Percentiles rank a stretch among this genome's conserved stretches.
Evolutionary conservation across 352 stramenopile species (phyloP).

Genomic region (Phytophthora megakarya): DNA sequence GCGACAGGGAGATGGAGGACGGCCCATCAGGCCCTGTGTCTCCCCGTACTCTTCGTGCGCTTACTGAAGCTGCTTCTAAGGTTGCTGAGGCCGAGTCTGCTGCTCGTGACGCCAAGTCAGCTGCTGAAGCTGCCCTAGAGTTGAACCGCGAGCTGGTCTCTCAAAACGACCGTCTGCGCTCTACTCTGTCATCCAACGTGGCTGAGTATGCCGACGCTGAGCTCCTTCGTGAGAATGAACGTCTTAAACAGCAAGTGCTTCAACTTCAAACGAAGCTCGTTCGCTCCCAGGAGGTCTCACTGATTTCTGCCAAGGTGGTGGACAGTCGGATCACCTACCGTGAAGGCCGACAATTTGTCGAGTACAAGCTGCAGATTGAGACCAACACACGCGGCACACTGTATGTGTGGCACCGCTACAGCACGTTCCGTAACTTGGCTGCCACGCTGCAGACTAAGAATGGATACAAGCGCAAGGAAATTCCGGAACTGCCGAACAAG

Average conservation of each 20-base stretch:
- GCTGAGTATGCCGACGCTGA: slow-evolving; percentile 72
- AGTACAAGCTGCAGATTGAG: slow-evolving; percentile 81
- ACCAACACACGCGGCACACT: slow-evolving; percentile 70
- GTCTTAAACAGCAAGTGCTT: slow-evolving; percentile 70
- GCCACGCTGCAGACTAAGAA: slow-evolving; percentile 79
- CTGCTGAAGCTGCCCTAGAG: slow-evolving; percentile 60
- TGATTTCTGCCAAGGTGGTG: slow-evolving; percentile 74
- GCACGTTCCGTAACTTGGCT: slow-evolving; percentile 77
- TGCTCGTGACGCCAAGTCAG: slow-evolving; percentile 72
- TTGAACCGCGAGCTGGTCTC: slow-evolving; percentile 63
- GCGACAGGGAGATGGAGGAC: slow-evolving; percentile 45
- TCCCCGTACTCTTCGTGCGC: slow-evolving; percentile 58
- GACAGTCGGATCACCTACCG: slow-evolving; percentile 72
- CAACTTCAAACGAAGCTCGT: slow-evolving; percentile 76
- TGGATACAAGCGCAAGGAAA: slow-evolving; percentile 74
- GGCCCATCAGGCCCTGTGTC: slow-evolving; percentile 46
- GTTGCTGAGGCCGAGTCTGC: slow-evolving; percentile 75
- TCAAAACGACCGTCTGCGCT: slow-evolving; percentile 69
- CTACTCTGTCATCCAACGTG: slow-evolving; percentile 68
- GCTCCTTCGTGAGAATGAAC: slow-evolving; percentile 70
- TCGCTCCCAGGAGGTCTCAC: slow-evolving; percentile 63
- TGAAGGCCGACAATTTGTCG: slow-evolving; percentile 71
- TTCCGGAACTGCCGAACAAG: slow-evolving; percentile 76
- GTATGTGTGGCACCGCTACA: slow-evolving; percentile 80
- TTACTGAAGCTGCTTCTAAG: slow-evolving; percentile 75